Base-by-base conservation (phyloP, 2,329 filamentous ascomycete species). In the Aaosphaeria pasadenensis region DNA sequence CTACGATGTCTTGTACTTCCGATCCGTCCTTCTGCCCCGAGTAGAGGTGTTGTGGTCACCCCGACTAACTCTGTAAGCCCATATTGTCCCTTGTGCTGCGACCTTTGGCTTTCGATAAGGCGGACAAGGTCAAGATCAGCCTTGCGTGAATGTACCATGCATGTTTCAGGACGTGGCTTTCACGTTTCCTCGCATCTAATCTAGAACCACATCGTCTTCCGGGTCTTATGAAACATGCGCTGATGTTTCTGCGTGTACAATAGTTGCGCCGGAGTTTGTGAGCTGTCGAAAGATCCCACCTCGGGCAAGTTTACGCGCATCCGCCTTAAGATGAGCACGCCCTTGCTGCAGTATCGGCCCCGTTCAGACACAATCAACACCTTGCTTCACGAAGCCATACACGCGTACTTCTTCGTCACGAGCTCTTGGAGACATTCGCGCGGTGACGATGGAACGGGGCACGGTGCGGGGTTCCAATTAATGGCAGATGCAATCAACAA, bases 321-420 rank as follows among this genome's bases (percentile, higher is more conserved):
- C 43, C 63, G 70, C 24, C 54, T 76, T 39, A 75, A 75, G 55
- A 58, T 76, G 38, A 74, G 71, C 48, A 71, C 72, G 32, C 65
- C 72, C 29, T 57, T 75, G 43, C 63, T 76, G 43, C 74, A 75
- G 50, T 75, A 69, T 51, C 67, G 73, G 33, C 71, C 72, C 5
- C 66, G 71, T 31, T 60, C 62, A 42, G 73, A 76, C 53, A 71
- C 70, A 1, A 59, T 75, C 48, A 72, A 75, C 48, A 76, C 73
- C 1, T 57, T 76, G 17, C 59, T 76, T 3, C 73, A 75, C 49
- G 73, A 76, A 49, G 64, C 69, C 2, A 74, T 75, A 13, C 73
- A 75, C 43, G 73, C 72, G 29, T 76, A 75, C 52, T 74, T 76
- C 60, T 75, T 75, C 58, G 59, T 76, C 35, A 74, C 70, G 11